Evolutionary conservation across 176 grass and related monocot genomes (phyloP), one percentile per base, ranked within the genome.

Genomic region (Metroxylon sagu): DNA sequence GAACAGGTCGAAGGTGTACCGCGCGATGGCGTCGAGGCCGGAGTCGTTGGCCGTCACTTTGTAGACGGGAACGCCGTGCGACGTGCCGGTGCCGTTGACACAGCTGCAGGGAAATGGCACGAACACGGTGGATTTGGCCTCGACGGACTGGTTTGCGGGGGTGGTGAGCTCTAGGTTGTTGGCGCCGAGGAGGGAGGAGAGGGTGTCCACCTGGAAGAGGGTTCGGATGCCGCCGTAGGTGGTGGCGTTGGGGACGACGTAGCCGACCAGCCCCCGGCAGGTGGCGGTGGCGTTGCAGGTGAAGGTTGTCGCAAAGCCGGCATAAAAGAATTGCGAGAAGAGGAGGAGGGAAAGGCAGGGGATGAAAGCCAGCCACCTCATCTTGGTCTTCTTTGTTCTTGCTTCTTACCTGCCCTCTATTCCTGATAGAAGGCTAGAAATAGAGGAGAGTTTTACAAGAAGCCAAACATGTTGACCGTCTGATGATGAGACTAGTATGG

Each of bases 31-130:
- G 52, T 77, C 50, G 2, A 96, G 91, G 14, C 71, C 57, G 4
- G 0, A 0, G 70, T 90, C 86, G 4, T 4, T 62, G 35, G 64
- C 5, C 67, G 68, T 57, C 29, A 90, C 75, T 14, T 58, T 81
- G 77, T 95, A 95, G 26, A 85, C 0, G 56, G 91, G 91, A 0
- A 3, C 14, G 3, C 8, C 7, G 14, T 69, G 67, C 1, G 86
- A 95, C 16, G 26, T 57, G 14, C 80, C 91, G 5, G 56, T 55
- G 43, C 51, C 57, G 30, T 52, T 57, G 19, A 53, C 14, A 66
- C 91, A 96, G 27, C 39, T 64, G 83, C 91, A 90, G n/a, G 14
- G 57, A 65, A 87, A 62, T 14, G 77, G 80, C 64, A 96, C n/a
- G 57, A 5, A 8, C 2, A 96, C 53, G 23, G 14, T 74, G 25